These are phyloP conservation scores for Raphanus raphanistrum DNA, from an alignment of 345 rosid species.

Conservation along the genomic window DNA sequence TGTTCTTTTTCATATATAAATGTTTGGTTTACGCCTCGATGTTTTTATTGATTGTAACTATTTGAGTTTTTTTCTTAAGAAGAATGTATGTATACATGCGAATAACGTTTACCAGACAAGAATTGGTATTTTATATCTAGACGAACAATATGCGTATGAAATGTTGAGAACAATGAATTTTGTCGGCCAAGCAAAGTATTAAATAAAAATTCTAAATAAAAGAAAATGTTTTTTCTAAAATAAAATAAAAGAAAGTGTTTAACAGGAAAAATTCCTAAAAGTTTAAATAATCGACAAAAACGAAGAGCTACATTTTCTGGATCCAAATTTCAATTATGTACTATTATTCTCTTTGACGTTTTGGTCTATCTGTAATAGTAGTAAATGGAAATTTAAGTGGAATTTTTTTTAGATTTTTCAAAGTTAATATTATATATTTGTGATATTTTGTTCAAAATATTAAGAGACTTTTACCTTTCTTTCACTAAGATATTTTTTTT, in stretches of 20 bases:
- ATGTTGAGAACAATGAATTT: not conserved
- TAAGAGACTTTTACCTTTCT: too few species aligned
- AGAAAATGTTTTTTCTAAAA: not conserved
- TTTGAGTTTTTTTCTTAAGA: not conserved
- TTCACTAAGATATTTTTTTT: too few species aligned
- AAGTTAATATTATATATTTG: too few species aligned
- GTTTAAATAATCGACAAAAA: not conserved
- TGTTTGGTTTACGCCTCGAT: constrained; percentile 21
- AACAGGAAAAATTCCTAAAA: not conserved
- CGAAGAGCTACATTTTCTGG: not conserved
- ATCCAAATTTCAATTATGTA: not conserved
- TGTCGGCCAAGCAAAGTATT: not conserved
- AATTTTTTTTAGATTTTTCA: too few species aligned
- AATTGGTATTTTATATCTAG: not conserved
- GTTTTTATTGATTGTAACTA: constrained; percentile 4
- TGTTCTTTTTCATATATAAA: not conserved
- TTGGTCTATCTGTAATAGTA: not conserved
- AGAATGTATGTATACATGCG: constrained; percentile 25
- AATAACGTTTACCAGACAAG: constrained; percentile 20
- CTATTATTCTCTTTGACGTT: constrained; percentile 2
- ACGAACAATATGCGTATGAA: not conserved
- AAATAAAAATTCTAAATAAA: not conserved
- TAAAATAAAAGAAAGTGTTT: not conserved
- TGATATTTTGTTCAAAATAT: too few species aligned
- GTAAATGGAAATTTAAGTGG: too few species aligned